These are phyloP conservation scores for Vigna mungo DNA, from an alignment of 306 rosid species.

Conservation along the genomic window DNA sequence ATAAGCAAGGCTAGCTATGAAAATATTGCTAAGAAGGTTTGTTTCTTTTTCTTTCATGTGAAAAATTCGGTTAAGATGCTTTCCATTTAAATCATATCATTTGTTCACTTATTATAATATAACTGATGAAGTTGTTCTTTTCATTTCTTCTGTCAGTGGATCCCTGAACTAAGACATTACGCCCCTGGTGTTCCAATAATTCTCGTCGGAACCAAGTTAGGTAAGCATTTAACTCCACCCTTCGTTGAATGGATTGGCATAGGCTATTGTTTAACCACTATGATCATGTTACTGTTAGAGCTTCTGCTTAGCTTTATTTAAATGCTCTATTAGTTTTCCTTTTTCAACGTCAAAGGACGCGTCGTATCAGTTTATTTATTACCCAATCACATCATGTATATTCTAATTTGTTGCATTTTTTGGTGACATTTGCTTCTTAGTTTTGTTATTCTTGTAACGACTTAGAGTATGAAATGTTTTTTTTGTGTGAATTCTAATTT, in stretches of 20 bases:
- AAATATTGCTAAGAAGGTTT: slow-evolving; percentile 78
- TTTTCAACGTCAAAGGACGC: neutral
- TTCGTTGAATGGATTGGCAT: slow-evolving; percentile 31
- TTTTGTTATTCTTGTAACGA: slow-evolving; percentile 9
- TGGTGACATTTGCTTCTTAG: neutral
- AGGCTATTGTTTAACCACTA: neutral
- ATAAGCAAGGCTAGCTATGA: slow-evolving; percentile 90
- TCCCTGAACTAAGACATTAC: slow-evolving; percentile 85
- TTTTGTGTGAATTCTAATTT: slow-evolving; percentile 10
- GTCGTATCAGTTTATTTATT: slow-evolving; percentile 6
- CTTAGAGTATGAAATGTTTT: neutral
- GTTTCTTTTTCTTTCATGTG: slow-evolving; percentile 16
- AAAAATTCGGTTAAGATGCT: neutral
- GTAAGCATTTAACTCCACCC: slow-evolving; percentile 46
- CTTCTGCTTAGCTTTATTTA: slow-evolving; percentile 28
- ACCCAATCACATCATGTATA: neutral
- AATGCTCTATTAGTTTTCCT: neutral
- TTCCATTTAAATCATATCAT: neutral
- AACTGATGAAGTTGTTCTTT: slow-evolving; percentile 35
- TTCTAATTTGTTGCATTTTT: slow-evolving; percentile 5
- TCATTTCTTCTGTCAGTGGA: slow-evolving; percentile 70
- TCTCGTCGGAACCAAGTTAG: slow-evolving; percentile 87
- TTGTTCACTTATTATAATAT: slow-evolving; percentile 3
- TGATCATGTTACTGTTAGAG: neutral
- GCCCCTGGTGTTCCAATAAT: slow-evolving; percentile 92